phyloP scores from a whole-genome alignment of 495 filamentous ascomycete genomes.

The Chlorociboria aeruginascens region DNA sequence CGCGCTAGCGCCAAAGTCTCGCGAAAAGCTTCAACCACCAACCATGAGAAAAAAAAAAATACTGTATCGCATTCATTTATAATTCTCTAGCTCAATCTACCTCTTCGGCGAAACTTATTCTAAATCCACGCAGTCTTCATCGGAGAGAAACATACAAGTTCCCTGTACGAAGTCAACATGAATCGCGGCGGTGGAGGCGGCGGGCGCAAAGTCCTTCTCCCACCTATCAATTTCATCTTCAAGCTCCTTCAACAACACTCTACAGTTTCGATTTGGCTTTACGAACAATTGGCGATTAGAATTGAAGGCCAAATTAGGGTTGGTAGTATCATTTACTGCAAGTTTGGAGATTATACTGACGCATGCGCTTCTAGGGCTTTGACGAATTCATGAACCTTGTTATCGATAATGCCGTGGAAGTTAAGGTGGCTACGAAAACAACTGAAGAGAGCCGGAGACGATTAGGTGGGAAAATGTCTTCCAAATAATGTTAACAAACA shows the following conservation, averaged over 20 bases:
- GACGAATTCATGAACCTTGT: conserved; percentile 99
- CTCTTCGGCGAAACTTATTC: too few species aligned
- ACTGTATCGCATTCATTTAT: too few species aligned
- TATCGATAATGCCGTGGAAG: conserved; percentile 88
- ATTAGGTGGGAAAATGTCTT: conserved; percentile 48
- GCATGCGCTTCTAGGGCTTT: conserved; percentile 50
- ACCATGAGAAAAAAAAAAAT: too few species aligned
- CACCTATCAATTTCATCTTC: conserved; percentile 98
- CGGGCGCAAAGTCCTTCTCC: conserved; percentile 78
- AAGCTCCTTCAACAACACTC: conserved; percentile 81
- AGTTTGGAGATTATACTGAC: conserved; percentile 8
- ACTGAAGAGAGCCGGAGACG: conserved; percentile 67
- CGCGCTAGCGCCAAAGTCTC: too few species aligned
- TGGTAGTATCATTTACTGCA: conserved; percentile 16
- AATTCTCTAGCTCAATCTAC: too few species aligned
- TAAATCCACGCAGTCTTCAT: too few species aligned
- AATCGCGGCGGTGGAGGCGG: conserved; percentile 69
- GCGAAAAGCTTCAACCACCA: too few species aligned
- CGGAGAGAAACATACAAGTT: too few species aligned
- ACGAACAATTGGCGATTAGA: conserved; percentile 84
- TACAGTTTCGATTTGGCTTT: conserved; percentile 89
- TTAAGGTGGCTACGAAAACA: conserved; percentile 72
- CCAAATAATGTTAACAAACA: not conserved
- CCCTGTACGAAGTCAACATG: conserved; percentile 36
- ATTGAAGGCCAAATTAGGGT: conserved; percentile 95